phyloP scores from a whole-genome alignment of 148 eudicot genomes.

The Vaccinium vitisidaea region DNA sequence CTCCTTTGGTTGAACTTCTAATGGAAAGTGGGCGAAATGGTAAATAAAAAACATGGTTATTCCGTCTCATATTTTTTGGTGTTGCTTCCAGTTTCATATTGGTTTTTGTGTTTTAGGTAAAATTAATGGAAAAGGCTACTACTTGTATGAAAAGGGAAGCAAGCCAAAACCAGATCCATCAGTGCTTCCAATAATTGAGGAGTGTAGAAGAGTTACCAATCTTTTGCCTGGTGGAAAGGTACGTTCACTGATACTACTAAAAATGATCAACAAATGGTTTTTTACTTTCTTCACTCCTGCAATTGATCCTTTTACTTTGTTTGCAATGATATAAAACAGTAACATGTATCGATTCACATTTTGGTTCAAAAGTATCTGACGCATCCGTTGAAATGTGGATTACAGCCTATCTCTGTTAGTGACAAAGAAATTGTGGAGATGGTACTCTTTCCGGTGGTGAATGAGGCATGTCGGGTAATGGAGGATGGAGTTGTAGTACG shows the following conservation, averaged over 20 bases:
- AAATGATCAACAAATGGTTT: not conserved
- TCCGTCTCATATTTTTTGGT: not conserved
- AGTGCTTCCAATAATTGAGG: conserved; percentile 75
- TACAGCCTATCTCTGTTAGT: conserved; percentile 75
- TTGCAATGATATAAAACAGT: not conserved
- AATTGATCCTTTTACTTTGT: conserved; percentile 1
- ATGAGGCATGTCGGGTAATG: conserved; percentile 91
- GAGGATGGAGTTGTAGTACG: conserved; percentile 87
- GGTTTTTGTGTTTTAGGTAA: conserved; percentile 48
- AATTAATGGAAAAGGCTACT: conserved; percentile 90
- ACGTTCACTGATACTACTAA: not conserved
- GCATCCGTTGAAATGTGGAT: conserved; percentile 13
- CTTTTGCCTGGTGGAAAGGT: conserved; percentile 92
- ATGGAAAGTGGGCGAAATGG: conserved; percentile 84
- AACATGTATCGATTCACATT: not conserved
- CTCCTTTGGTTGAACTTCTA: conserved; percentile 67
- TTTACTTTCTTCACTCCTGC: not conserved
- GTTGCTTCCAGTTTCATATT: conserved; percentile 12
- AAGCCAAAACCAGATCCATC: conserved; percentile 87
- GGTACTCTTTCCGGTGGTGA: conserved; percentile 92
- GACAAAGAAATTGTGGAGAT: conserved; percentile 91
- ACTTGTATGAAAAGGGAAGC: conserved; percentile 79
- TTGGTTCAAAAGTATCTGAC: conserved; percentile 15
- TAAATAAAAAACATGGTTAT: conserved; percentile 25
- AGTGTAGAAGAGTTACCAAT: conserved; percentile 68